Base-by-base conservation (phyloP, 2,329 filamentous ascomycete genomes). In the Microcyclospora tardicrescens region DNA sequence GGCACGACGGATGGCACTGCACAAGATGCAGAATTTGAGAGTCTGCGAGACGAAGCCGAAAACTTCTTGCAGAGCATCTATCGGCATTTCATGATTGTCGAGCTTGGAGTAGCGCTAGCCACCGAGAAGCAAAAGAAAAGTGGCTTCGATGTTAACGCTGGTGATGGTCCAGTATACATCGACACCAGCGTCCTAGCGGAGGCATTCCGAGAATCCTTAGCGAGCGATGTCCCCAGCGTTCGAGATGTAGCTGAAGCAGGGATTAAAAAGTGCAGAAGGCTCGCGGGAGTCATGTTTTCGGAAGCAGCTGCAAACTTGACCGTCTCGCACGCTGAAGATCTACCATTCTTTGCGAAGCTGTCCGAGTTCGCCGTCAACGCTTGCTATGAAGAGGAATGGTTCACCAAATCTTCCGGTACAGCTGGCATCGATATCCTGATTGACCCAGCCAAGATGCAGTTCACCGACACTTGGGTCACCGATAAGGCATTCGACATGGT, bases 381-480 rank as follows among this genome's bases (percentile, higher is more conserved):
- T 47, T 98, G 91, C 59, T 87, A 95, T 52, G 86, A 91, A 52
- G 89, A 98, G 58, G 91, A 98, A 53, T 99, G 93, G 91, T 98
- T 94, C 56, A 87, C 87, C 37, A 98, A 99, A 62, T 83, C 86
- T 29, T 91, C 89, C 35, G 91, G 91, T 30, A 87, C 83, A 38
- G 66, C 89, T 14, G 93, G 93, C 39, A 95, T 99, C 52, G 81
- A 84, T 53, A 79, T 93, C 40, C 66, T 98, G 41, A 79, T 89
- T 27, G 89, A 84, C 2, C 79, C 87, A 47, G 87, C 81, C 1
- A 81, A 89, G 49, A 68, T 96, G 39, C 79, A 89, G 38, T 71
- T 98, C 34, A 85, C 85, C 32, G 83, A 93, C 52, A 59, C 67
- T 1, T 99, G 91, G 85, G 69, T 98, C 28, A 71, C 76, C 14